Base-by-base conservation (phyloP, 2,329 filamentous ascomycete species). In the Fusarium coicis region DNA sequence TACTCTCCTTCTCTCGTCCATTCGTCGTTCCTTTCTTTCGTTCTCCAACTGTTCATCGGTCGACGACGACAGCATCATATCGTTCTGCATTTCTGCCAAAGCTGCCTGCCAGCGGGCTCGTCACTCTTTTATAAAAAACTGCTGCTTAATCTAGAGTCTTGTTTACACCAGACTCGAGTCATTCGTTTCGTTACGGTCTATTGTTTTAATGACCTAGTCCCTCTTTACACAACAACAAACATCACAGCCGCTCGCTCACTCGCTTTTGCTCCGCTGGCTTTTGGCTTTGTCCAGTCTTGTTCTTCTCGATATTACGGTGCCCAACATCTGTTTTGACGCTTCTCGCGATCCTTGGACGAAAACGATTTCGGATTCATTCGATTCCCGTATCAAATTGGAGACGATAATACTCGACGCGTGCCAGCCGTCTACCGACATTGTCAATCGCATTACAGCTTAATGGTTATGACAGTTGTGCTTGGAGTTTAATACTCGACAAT, bases 101-200 rank as follows among this genome's bases (percentile, higher is more conserved):
- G 70, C 67, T 75, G 86, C 86, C 86, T 87, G 86, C 85, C 84
- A 86, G 86, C 87, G 82, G 88, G 87, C 86, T 82, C 84, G 85
- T 83, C 89, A 85, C 57, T 79, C 77, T 78, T 75, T 79, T 78
- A 63, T 54, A 56, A n/a, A 61, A 46, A 49, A 64, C 59, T 66
- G 68, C 68, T 75, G 70, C 68, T 75, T 77, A 73, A 77, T 76
- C 59, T 64, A 64, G 73, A 68, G 74, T 68, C 70, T 64, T 70
- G 61, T 66, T 64, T 63, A 55, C 64, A 59, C 63, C 73, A 68
- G 64, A 66, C 73, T 74, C 69, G 63, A 64, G 58, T 43, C 76
- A 52, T 72, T 76, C 76, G 54, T 77, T 77, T 68, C 70, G 42
- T 75, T 69, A 59, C 49, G 74, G 76, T 75, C 71, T 68, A 72